Evolutionary conservation across 1,139 yeast genomes (phyloP).

Genomic region (Candida pseudocylindracea): DNA sequence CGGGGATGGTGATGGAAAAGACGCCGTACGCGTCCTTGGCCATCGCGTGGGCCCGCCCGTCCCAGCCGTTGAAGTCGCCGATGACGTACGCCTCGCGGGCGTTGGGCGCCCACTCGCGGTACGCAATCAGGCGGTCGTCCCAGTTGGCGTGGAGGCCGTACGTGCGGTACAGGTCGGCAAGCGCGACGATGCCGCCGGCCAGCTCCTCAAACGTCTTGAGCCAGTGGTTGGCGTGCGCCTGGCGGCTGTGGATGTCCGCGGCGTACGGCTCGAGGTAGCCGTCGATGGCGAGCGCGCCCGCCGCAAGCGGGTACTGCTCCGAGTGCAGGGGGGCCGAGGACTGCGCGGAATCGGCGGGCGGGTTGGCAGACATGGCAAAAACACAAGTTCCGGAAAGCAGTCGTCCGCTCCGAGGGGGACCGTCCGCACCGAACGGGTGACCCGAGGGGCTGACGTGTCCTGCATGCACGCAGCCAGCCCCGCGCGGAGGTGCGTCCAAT

Average conservation of each 20-base stretch:
- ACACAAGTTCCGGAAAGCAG: no score
- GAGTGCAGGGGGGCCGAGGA: no score
- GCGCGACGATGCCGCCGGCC: conserved; percentile 24
- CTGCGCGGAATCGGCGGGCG: no score
- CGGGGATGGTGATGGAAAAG: conserved; percentile 36
- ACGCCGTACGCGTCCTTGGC: conserved; percentile 35
- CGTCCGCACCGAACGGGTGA: no score
- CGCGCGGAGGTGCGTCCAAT: no score
- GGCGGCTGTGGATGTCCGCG: conserved; percentile 21
- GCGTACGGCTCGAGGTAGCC: conserved; percentile 77
- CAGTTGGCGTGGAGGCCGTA: conserved; percentile 58
- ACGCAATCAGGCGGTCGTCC: conserved; percentile 27
- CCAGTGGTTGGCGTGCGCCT: conserved; percentile 27
- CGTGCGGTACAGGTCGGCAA: conserved; percentile 36
- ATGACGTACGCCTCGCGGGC: conserved; percentile 52
- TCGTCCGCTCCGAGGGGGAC: no score
- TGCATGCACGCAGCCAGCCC: no score
- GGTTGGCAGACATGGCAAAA: no score
- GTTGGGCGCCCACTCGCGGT: conserved; percentile 80
- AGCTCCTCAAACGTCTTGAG: conserved; percentile 16
- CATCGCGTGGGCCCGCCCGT: conserved; percentile 33
- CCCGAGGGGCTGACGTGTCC: no score
- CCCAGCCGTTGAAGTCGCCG: conserved; percentile 87
- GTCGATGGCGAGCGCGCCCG: conserved; percentile 46
- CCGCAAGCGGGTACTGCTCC: conserved; percentile 7